Evolutionary conservation across 495 filamentous ascomycete genomes (phyloP), one percentile per base, ranked within the genome.

Genomic region (Geopyxis carbonaria): DNA sequence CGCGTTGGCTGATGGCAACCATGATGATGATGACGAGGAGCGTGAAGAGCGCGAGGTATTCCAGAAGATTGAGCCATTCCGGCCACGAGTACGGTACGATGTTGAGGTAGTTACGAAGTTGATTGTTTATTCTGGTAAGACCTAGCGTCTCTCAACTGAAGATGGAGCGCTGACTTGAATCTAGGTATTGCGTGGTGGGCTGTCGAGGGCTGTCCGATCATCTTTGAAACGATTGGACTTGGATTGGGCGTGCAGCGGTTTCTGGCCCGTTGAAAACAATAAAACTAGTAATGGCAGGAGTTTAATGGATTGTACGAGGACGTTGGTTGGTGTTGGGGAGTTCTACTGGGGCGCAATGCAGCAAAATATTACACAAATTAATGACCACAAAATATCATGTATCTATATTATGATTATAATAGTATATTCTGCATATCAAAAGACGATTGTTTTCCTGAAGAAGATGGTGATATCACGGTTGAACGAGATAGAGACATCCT

Each of bases 51-150:
- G 69, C 45, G 80, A 93, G 51, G 73, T 97, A 50, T 93, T 94
- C 56, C 75, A 73, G 13, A 72, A 68, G 55, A 68, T 95, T 37
- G 75, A 85, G 40, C 16, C 29, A 2, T 23, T 32, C 15, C 85
- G 75, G 58, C 84, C 89, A 14, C 73, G 89, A 38, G 85, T 93
- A 21, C 68, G 85, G 45, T 97, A 97, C 54, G 89, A 97, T 61
- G 87, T 94, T 6, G 89, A 97, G 56, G 87, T 97, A 15, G 73
- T 95, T 29, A 95, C 89, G 13, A 95, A 93, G 61, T 63, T 97
- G 37, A 78, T 97, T 51, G 84, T 97, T 28, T 97, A 97, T 66
- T 67, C 76, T 43, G 89, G 87, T 92, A 63, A 46, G 71, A 62
- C 33, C 34, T 33, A 22, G 2, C 20, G 5, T 5, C 14, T 33